Conservation (phyloP, 2,329 filamentous ascomycete species). For the Tolypocladium ovalisporum region DNA sequence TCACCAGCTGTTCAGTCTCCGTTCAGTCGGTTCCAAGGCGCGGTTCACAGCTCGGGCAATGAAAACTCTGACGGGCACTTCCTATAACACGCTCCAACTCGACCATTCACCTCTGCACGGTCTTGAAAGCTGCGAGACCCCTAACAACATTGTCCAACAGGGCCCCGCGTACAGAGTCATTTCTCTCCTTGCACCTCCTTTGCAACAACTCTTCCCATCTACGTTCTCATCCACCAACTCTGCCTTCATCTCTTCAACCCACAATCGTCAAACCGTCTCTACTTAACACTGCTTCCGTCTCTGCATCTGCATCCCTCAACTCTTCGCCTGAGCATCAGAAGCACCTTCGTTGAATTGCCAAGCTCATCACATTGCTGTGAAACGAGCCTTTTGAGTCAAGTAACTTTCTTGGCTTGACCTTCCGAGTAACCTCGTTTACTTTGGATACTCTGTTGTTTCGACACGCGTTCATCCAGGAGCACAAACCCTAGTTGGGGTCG, state of each 20-base stretch:
- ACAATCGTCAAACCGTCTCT: not conserved
- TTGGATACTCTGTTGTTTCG: too few species aligned
- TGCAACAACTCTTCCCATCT: not conserved
- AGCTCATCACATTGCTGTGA: not conserved
- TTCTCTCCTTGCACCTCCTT: not conserved
- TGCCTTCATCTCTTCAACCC: not conserved
- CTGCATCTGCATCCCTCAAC: not conserved
- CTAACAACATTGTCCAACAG: not conserved
- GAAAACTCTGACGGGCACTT: too few species aligned
- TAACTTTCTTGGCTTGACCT: not conserved
- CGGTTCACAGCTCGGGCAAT: not conserved
- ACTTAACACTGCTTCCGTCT: not conserved
- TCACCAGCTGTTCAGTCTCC: not conserved
- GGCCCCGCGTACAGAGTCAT: not conserved
- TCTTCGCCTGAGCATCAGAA: not conserved
- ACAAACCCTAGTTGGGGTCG: not conserved
- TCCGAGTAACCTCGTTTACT: not conserved
- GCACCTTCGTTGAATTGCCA: not conserved
- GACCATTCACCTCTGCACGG: not conserved
- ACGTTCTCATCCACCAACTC: not conserved
- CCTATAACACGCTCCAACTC: not conserved
- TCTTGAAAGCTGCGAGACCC: not conserved
- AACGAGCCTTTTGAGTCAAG: not conserved
- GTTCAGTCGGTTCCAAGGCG: not conserved
- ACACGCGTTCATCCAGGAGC: too few species aligned